Evolutionary conservation across 2,329 filamentous ascomycete species (phyloP), one percentile per base, ranked within the genome.

Genomic region (Colletotrichum sp.): DNA sequence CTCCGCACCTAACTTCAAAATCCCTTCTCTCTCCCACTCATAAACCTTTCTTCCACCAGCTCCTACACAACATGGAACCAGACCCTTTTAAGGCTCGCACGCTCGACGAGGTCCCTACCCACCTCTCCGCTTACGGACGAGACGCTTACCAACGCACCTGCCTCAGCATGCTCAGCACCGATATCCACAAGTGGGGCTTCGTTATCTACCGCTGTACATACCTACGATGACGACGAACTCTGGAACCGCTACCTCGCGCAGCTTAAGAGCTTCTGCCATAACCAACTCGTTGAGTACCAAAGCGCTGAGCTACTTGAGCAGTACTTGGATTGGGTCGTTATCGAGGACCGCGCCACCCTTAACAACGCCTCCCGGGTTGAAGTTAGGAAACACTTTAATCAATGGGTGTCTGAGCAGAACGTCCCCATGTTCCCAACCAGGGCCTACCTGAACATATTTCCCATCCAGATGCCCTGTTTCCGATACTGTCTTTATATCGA

Each of bases 191-290:
- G 36, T 79, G 76, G 77, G 78, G 77, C 32, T 79, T 76, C 63
- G 66, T 77, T 32, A 66, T 78, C 18, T 80, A 79, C 52, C 68
- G 78, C 28, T 77, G 77, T 63, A 73, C 75, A 3, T 79, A 79
- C 75, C 2, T 79, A 79, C 43, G 48, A 48, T 8, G 75, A 79
- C 36, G 77, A 78, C 26, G 77, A 60, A 2, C 71, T 72, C 21
- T 79, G 72, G 78, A 26, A 28, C 8, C 69, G 74, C 34, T 77
- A 75, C 57, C 28, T 72, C 1, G 1, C 32, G 2, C 71, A 70
- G 21, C 60, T 76, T 13, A 72, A 68, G 55, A 8, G 21, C 13
- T 34, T 66, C 9, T 36, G 12, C 4, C 21, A 60, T 18, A 30
- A 18, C 2, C 2, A 32, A 2, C 55, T 77, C 26, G 52, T 70